Evolutionary conservation across 2,329 filamentous ascomycete species (phyloP).

Genomic region (Catunica adiposa): DNA sequence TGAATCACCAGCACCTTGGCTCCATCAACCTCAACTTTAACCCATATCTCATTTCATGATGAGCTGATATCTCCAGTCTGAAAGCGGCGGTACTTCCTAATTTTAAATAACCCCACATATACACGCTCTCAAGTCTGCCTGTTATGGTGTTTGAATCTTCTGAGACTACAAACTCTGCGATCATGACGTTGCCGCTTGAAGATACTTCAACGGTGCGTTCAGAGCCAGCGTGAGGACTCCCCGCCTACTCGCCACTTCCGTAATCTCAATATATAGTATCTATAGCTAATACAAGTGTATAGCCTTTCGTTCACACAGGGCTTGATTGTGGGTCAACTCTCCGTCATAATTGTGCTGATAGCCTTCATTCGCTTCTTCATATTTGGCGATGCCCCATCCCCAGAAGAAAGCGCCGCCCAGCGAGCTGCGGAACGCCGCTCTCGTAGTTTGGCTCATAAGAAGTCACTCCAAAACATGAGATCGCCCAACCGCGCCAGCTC

Average conservation of each 20-base stretch:
- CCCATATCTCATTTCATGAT: not conserved
- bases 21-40: too few relatives aligned
- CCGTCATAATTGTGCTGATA: constrained; percentile 75
- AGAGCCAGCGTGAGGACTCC: constrained; percentile 30
- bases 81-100: not conserved
- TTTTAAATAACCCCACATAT: not conserved
- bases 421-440: constrained; percentile 60
- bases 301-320: constrained; percentile 88
- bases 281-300: constrained; percentile 4
- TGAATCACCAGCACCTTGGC: too few relatives aligned
- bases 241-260: too few relatives aligned
- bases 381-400: constrained; percentile 79
- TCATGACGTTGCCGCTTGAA: constrained; percentile 12
- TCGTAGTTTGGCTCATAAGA: constrained; percentile 58
- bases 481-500: constrained; percentile 20
- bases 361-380: constrained; percentile 99
- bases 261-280: not conserved
- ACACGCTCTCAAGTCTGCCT: constrained; percentile 1
- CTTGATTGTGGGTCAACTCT: constrained; percentile 81
- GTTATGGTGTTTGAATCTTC: constrained; percentile 7
- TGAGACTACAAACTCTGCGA: constrained; percentile 5
- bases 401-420: constrained; percentile 61
- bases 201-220: constrained; percentile 17
- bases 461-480: constrained; percentile 50
- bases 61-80: not conserved